These are phyloP conservation scores for Rhodotorula mucilaginosa DNA, from an alignment of 1,284 basidiomycete genomes.

Conservation along the genomic window DNA sequence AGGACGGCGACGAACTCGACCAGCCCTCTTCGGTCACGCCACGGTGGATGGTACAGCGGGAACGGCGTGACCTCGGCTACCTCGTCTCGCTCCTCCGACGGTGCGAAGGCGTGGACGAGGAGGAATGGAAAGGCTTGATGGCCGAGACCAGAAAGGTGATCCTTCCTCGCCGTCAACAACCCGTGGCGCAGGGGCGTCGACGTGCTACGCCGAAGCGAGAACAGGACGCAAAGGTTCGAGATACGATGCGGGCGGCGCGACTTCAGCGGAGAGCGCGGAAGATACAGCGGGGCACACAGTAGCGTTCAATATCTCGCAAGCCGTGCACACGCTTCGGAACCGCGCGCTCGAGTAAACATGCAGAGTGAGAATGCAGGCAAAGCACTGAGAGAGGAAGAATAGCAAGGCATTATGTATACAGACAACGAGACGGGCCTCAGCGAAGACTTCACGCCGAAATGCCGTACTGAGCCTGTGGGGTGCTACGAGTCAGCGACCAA, in stretches of 20 bases:
- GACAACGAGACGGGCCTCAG: neutral
- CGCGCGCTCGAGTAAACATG: no score
- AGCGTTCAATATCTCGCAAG: no score
- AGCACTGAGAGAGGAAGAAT: no score
- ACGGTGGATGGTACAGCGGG: slow-evolving; percentile 18
- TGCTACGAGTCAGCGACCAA: neutral
- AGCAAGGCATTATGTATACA: neutral
- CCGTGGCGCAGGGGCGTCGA: no score
- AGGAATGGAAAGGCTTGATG: slow-evolving; percentile 10
- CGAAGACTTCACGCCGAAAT: neutral
- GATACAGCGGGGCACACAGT: neutral
- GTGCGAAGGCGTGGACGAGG: slow-evolving; percentile 11
- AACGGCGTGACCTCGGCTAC: slow-evolving; percentile 32
- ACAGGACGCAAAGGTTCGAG: neutral
- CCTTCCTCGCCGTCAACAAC: slow-evolving; percentile 11
- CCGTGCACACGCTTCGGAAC: no score
- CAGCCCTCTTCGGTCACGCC: neutral
- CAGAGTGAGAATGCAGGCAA: no score
- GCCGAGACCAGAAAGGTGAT: slow-evolving; percentile 20
- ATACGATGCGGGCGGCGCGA: neutral
- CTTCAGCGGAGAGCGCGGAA: neutral
- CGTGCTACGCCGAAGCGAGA: neutral
- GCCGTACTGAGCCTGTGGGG: slow-evolving; percentile 2
- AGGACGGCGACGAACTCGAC: neutral
- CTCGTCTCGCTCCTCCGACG: slow-evolving; percentile 17